phyloP scores from a whole-genome alignment of 2,329 filamentous ascomycete species.

The Aspergillus sp. region DNA sequence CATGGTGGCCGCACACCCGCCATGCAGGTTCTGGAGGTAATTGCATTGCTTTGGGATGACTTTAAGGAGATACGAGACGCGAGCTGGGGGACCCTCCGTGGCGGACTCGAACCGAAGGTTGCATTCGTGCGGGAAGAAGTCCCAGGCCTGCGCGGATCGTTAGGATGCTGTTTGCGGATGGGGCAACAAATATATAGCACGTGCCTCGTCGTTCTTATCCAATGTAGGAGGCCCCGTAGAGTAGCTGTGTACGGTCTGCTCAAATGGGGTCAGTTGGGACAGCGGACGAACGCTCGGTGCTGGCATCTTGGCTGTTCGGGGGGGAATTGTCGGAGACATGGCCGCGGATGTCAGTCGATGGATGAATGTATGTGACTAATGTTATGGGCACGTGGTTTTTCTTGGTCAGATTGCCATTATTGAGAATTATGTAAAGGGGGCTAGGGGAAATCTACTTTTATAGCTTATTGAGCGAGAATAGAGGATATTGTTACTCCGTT shows the following conservation, averaged over 20 bases:
- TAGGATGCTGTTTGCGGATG: not conserved
- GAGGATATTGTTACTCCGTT: no score
- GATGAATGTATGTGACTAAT: not conserved
- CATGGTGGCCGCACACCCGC: slow-evolving; percentile 70
- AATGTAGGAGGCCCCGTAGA: not conserved
- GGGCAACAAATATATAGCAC: not conserved
- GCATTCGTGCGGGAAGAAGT: slow-evolving; percentile 29
- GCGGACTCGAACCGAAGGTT: slow-evolving; percentile 44
- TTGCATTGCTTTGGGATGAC: slow-evolving; percentile 93
- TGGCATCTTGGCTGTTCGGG: not conserved
- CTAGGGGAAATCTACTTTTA: not conserved
- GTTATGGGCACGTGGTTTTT: no score
- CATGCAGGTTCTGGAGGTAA: slow-evolving; percentile 85
- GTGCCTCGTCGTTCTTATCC: not conserved
- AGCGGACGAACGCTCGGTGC: not conserved
- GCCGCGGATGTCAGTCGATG: not conserved
- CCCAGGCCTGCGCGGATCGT: slow-evolving; percentile 30
- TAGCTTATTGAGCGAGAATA: not conserved
- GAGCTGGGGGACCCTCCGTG: slow-evolving; percentile 35
- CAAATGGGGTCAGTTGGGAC: not conserved
- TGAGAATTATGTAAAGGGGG: no score
- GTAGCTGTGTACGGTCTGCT: not conserved
- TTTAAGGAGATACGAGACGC: slow-evolving; percentile 37
- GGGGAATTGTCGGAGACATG: not conserved
- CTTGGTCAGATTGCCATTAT: no score